phyloP scores from a whole-genome alignment of 2,329 filamentous ascomycete genomes.

The Monilinia laxa region DNA sequence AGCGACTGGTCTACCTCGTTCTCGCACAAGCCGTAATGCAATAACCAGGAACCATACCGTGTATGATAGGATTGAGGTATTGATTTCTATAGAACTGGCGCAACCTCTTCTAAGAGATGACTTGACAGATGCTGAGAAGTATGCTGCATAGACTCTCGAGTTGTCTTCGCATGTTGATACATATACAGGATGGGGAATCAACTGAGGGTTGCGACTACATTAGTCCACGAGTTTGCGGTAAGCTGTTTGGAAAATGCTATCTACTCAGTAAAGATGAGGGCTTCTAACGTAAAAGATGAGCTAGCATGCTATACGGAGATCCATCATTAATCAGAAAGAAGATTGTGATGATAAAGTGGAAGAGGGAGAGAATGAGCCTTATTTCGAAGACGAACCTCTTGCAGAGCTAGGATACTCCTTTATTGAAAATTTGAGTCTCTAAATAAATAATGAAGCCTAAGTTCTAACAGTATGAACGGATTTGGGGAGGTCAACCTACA shows the following conservation, averaged over 20 bases:
- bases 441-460: neutral
- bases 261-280: neutral
- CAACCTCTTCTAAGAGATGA: constrained; percentile 13
- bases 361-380: constrained; percentile 13
- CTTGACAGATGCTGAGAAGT: constrained; percentile 11
- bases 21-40: constrained; percentile 3
- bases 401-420: constrained; percentile 17
- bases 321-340: neutral
- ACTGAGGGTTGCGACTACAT: neutral
- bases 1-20: constrained; percentile 6
- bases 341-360: neutral
- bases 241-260: neutral
- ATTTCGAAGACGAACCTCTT: constrained; percentile 17
- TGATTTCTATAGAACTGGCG: neutral
- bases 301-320: constrained; percentile 9
- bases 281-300: neutral
- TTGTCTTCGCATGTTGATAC: neutral
- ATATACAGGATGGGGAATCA: constrained; percentile 1
- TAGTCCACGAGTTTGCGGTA: constrained; percentile 13
- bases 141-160: neutral
- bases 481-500: constrained; percentile 7
- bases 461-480: neutral
- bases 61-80: neutral
- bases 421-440: constrained; percentile 1
- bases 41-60: constrained; percentile 9